A percentile compares a stretch with the other conserved stretches of the same genome.
Evolutionary conservation across 2,329 filamentous ascomycete species (phyloP).

Genomic region (Paecilomyces sp.): DNA sequence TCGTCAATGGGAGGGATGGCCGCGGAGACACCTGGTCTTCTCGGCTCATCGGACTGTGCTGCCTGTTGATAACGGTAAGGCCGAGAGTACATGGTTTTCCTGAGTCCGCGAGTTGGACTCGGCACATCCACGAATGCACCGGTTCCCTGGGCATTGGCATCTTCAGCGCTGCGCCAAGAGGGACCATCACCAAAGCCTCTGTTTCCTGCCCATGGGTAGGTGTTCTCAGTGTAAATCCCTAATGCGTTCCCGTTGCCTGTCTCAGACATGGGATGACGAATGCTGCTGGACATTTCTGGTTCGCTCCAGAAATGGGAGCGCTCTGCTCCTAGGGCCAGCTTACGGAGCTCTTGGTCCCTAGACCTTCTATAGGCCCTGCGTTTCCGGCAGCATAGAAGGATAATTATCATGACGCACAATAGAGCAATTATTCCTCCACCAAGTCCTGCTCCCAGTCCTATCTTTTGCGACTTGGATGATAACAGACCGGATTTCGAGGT

Average conservation of each 20-base stretch:
- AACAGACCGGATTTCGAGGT: slow-evolving; percentile 13
- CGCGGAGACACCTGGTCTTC: slow-evolving; percentile 43
- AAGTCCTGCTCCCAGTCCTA: slow-evolving; percentile 59
- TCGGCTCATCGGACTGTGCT: slow-evolving; percentile 42
- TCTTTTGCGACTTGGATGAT: slow-evolving; percentile 33
- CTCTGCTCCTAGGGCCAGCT: slow-evolving; percentile 45
- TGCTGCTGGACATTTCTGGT: slow-evolving; percentile 31
- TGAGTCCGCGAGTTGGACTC: slow-evolving; percentile 31
- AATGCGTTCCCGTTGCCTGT: slow-evolving; percentile 9
- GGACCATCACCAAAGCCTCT: slow-evolving; percentile 11
- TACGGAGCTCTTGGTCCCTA: slow-evolving; percentile 50
- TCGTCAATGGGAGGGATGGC: slow-evolving; percentile 59
- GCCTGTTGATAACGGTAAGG: slow-evolving; percentile 32
- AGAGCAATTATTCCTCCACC: slow-evolving; percentile 53
- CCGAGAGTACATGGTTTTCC: slow-evolving; percentile 31
- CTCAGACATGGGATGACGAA: slow-evolving; percentile 19
- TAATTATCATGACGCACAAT: slow-evolving; percentile 36
- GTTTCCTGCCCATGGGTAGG: slow-evolving; percentile 24
- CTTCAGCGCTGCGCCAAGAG: slow-evolving; percentile 19
- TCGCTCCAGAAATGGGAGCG: slow-evolving; percentile 39
- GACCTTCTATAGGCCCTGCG: slow-evolving; percentile 31
- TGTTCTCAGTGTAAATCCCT: slow-evolving; percentile 8
- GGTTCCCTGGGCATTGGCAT: slow-evolving; percentile 32
- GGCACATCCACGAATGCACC: slow-evolving; percentile 34
- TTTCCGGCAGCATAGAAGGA: slow-evolving; percentile 46